Conservation (phyloP, 2,329 filamentous ascomycete species). For the Fusarium sp. region DNA sequence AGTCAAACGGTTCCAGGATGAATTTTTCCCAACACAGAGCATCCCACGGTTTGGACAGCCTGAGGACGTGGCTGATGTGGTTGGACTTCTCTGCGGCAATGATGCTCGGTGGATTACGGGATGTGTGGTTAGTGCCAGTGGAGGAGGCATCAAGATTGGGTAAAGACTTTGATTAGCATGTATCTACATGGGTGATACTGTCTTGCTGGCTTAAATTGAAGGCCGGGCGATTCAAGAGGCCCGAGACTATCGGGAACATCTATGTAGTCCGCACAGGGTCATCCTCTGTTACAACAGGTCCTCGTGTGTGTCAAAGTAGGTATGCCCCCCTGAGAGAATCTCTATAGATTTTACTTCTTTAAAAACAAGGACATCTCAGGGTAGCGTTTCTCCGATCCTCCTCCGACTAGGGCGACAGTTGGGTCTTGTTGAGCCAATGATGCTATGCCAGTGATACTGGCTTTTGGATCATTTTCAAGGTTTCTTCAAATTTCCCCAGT, state of each 20-base stretch:
- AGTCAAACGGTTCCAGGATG: constrained; percentile 47
- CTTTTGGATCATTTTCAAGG: neutral
- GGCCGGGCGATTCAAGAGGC: neutral
- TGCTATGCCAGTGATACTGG: neutral
- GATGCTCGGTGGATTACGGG: constrained; percentile 53
- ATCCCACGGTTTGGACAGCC: constrained; percentile 49
- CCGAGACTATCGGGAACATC: neutral
- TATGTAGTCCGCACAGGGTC: neutral
- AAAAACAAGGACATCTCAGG: neutral
- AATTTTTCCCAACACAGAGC: constrained; percentile 50
- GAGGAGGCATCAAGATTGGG: constrained; percentile 50
- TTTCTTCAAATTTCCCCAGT: neutral
- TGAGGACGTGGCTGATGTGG: constrained; percentile 52
- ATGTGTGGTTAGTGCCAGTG: constrained; percentile 50
- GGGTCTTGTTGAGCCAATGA: neutral
- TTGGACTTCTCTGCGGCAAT: constrained; percentile 48
- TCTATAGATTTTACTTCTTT: neutral
- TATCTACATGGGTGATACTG: neutral
- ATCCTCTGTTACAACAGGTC: neutral
- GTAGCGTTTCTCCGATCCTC: neutral
- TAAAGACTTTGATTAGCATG: constrained; percentile 1
- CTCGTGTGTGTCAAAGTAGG: neutral
- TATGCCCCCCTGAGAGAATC: neutral
- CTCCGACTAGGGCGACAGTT: neutral
- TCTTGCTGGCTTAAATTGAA: neutral